Evolutionary conservation across 2,329 filamentous ascomycete species (phyloP).

Genomic region (Acephala macrosclerotiorum): DNA sequence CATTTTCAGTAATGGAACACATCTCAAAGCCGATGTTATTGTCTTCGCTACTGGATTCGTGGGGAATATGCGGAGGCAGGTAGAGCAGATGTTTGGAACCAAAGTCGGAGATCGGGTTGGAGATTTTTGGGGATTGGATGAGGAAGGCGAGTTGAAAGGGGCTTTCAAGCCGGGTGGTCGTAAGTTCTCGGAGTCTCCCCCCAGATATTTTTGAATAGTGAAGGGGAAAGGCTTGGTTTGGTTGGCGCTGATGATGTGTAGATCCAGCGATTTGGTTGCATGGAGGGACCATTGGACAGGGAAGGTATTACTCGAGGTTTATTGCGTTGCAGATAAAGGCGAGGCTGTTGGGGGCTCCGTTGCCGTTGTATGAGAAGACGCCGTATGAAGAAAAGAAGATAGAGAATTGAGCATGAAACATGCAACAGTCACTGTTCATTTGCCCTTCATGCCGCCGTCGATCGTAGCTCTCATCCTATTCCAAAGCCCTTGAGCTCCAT

Average conservation of each 20-base stretch:
- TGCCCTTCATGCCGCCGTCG: no score
- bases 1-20: conserved; percentile 51
- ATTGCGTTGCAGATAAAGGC: conserved; percentile 49
- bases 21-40: conserved; percentile 58
- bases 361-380: conserved; percentile 21
- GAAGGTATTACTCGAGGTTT: conserved; percentile 54
- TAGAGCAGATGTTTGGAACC: conserved; percentile 57
- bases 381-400: conserved; percentile 36
- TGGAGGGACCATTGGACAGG: conserved; percentile 56
- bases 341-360: conserved; percentile 19
- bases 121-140: conserved; percentile 56
- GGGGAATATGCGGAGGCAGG: conserved; percentile 56
- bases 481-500: no score
- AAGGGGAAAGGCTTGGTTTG: neutral
- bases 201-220: neutral
- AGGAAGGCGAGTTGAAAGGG: conserved; percentile 51
- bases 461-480: no score
- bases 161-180: conserved; percentile 28
- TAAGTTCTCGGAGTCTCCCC: conserved; percentile 20
- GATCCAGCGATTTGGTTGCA: conserved; percentile 58
- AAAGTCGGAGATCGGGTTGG: conserved; percentile 54
- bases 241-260: neutral
- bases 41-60: conserved; percentile 57
- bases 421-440: no score
- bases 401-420: no score